Evolutionary conservation across 306 rosid species (phyloP), one percentile per base, ranked within the genome.

Genomic region (Prunus mongolica): DNA sequence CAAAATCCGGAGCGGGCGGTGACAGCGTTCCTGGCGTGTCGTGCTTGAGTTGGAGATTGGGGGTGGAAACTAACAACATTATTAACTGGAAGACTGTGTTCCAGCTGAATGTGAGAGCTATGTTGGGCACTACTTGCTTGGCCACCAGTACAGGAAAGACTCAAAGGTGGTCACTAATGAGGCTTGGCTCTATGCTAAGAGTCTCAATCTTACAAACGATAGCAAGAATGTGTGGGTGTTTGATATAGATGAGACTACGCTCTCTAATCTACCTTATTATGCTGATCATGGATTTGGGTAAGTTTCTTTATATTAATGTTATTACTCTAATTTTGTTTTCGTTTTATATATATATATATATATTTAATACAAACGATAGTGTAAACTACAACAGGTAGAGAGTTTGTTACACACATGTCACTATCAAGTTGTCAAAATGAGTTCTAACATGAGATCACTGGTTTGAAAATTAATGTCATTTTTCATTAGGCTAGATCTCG

Each of bases 1-100:
- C 84, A 47, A 66, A 76, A 50, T 6, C 83, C 0, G 89, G 82
- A 0, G 14, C 57, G 0, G 76, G 79, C 3, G 91, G 86, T 3
- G 15, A 44, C 66, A 27, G 13, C 12, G 7, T 83, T 51, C 41
- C 50, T 0, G 78, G 78, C 0, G 4, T 82, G 0, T 74, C 80
- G 1, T 91, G 96, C 49, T 57, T 58, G 4, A 91, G 91, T 75
- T 91, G 93, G 93, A 76, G 90, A 20, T 76, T 91, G 14, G 93
- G 73, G 2, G 89, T 82, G 27, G 96, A 91, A 76, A 75, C 87
- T 6, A 84, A 79, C 82, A 91, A 87, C 72, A 12, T 89, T 25
- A 72, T 77, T 0, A 58, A 71, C 0, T 91, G 80, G 82, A 34
- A 49, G 57, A 82, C 86, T 1, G 52, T 1, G 52, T 85, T 22